These are phyloP conservation scores for Cucurbitaria berberidis DNA, from an alignment of 2,329 filamentous ascomycete species.

Conservation along the genomic window DNA sequence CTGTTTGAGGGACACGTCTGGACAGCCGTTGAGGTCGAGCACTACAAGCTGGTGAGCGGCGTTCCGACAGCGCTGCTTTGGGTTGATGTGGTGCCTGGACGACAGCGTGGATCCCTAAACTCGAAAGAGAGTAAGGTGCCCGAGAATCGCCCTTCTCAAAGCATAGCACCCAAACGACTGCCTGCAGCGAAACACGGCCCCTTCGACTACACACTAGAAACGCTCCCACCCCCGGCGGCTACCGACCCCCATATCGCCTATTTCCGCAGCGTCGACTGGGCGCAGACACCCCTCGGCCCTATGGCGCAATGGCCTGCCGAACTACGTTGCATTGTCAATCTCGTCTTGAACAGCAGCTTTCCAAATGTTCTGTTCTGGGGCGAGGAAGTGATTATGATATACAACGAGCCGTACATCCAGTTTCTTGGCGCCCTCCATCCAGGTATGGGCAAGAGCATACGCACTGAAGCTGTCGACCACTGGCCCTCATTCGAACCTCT, in stretches of 20 bases:
- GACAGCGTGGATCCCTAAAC: slow-evolving; percentile 3
- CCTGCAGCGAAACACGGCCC: slow-evolving; percentile 8
- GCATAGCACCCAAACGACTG: slow-evolving; percentile 39
- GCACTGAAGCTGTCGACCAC: slow-evolving; percentile 77
- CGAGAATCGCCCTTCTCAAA: slow-evolving; percentile 53
- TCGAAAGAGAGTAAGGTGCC: slow-evolving; percentile 45
- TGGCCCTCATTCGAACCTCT: slow-evolving; percentile 33
- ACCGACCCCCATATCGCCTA: slow-evolving; percentile 66
- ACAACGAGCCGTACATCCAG: slow-evolving; percentile 47
- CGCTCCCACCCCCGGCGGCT: background rate
- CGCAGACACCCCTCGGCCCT: slow-evolving; percentile 71
- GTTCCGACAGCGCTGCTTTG: slow-evolving; percentile 16
- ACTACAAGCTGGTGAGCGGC: slow-evolving; percentile 42
- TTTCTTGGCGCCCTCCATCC: slow-evolving; percentile 52
- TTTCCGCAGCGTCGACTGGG: slow-evolving; percentile 73
- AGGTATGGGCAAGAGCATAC: slow-evolving; percentile 63
- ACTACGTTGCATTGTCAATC: slow-evolving; percentile 74
- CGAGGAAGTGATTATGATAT: slow-evolving; percentile 44
- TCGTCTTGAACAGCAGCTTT: slow-evolving; percentile 64
- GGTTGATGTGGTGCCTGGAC: slow-evolving; percentile 9
- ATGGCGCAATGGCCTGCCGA: slow-evolving; percentile 73
- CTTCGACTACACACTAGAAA: slow-evolving; percentile 23
- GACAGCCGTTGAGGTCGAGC: slow-evolving; percentile 29
- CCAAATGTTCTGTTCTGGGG: slow-evolving; percentile 68
- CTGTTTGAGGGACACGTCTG: slow-evolving; percentile 37